Conservation (phyloP, 1,284 basidiomycete species). For the Coniferiporia sulphurascens region DNA sequence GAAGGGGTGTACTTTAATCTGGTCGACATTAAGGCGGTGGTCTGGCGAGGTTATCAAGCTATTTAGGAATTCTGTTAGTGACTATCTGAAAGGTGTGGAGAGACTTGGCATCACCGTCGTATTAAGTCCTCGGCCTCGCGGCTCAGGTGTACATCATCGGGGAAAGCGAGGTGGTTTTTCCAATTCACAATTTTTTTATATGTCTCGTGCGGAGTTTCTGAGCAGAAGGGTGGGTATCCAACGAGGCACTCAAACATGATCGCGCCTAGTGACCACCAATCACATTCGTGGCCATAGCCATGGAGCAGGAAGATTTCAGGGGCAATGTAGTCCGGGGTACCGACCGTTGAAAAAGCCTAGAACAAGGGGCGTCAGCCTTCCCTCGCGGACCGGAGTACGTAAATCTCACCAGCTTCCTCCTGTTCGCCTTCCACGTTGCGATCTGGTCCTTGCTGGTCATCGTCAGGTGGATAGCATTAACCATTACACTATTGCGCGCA, state of each 20-base stretch:
- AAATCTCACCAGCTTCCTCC: slow-evolving; percentile 79
- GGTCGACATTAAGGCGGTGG: slow-evolving; percentile 73
- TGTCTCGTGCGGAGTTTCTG: slow-evolving; percentile 95
- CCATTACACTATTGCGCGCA: slow-evolving; percentile 88
- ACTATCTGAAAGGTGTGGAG: not conserved
- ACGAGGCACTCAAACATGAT: slow-evolving; percentile 99
- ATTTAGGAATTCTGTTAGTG: not conserved
- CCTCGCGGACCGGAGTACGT: not conserved
- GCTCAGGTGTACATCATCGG: slow-evolving; percentile 93
- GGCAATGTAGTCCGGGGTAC: slow-evolving; percentile 98
- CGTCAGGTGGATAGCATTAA: slow-evolving; percentile 92
- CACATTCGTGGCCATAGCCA: slow-evolving; percentile 97
- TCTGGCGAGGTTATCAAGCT: slow-evolving; percentile 84
- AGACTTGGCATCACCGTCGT: slow-evolving; percentile 51
- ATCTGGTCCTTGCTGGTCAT: slow-evolving; percentile 93
- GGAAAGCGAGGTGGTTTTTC: slow-evolving; percentile 88
- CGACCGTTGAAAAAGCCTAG: slow-evolving; percentile 96
- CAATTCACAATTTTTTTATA: slow-evolving; percentile 99
- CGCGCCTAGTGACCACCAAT: slow-evolving; percentile 97
- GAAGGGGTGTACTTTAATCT: slow-evolving; percentile 22
- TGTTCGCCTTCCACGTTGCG: slow-evolving; percentile 98
- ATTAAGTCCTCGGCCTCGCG: slow-evolving; percentile 92
- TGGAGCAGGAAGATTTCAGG: slow-evolving; percentile 98
- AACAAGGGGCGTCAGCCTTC: not conserved
- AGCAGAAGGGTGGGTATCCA: slow-evolving; percentile 97